Evolutionary conservation across 2,329 filamentous ascomycete genomes (phyloP).

Genomic region (Trichoderma sp.): DNA sequence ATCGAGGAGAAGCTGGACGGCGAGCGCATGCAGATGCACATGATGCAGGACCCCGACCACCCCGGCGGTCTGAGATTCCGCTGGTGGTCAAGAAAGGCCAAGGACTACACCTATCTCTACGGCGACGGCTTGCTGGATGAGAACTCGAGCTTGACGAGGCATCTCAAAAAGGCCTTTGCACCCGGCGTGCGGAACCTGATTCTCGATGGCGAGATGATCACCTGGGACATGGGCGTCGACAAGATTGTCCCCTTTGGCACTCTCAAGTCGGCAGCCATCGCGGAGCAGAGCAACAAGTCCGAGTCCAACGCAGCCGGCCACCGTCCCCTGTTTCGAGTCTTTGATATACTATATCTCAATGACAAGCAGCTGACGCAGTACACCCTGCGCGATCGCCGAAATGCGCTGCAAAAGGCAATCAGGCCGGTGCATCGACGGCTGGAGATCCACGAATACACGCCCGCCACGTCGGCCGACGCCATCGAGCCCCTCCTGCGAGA

Average conservation of each 20-base stretch:
- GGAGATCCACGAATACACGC: conserved; percentile 75
- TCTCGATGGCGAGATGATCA: conserved; percentile 97
- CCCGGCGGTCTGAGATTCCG: conserved; percentile 73
- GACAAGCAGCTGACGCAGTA: conserved; percentile 77
- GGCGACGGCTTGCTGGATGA: conserved; percentile 75
- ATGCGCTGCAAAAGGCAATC: conserved; percentile 72
- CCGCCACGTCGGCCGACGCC: conserved; percentile 66
- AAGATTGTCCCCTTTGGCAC: conserved; percentile 88
- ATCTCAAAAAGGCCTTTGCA: conserved; percentile 76
- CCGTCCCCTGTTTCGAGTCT: conserved; percentile 79
- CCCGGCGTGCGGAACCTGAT: conserved; percentile 82
- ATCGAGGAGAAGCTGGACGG: conserved; percentile 98
- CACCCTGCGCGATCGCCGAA: conserved; percentile 76
- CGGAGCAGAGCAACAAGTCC: conserved; percentile 66
- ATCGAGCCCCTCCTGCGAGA: conserved; percentile 80
- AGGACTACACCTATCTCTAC: conserved; percentile 95
- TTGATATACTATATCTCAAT: conserved; percentile 91
- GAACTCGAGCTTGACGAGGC: conserved; percentile 75
- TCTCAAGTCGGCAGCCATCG: conserved; percentile 84
- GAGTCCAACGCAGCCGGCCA: conserved; percentile 54
- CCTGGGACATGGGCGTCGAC: conserved; percentile 87
- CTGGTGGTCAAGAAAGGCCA: conserved; percentile 96
- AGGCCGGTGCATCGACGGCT: conserved; percentile 71
- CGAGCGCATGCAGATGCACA: conserved; percentile 95
- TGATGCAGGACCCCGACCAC: conserved; percentile 69